These are phyloP conservation scores for Geotrichum macrosporum DNA, from an alignment of 1,139 yeast genomes.

Conservation along the genomic window DNA sequence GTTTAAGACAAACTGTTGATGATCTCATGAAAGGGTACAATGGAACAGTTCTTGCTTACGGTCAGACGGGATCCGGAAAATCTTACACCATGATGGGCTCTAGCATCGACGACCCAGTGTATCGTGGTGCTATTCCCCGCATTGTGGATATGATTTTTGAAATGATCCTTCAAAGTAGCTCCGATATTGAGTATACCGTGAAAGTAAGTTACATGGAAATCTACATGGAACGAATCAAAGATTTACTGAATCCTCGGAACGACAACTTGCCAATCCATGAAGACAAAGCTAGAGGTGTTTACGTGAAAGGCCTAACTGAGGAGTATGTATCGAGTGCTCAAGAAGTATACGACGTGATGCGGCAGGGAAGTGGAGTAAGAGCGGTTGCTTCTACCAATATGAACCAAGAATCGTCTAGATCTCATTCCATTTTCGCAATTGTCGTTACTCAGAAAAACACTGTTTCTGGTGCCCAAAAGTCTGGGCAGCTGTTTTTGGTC, in stretches of 20 bases:
- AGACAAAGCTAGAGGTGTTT: slow-evolving; percentile 60
- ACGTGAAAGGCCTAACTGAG: slow-evolving; percentile 64
- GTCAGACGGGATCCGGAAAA: slow-evolving; percentile 87
- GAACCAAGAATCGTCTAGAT: slow-evolving; percentile 74
- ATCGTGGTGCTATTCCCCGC: slow-evolving; percentile 67
- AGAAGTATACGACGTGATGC: slow-evolving; percentile 56
- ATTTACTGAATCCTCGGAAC: slow-evolving; percentile 45
- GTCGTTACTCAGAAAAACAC: slow-evolving; percentile 56
- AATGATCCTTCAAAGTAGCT: slow-evolving; percentile 48
- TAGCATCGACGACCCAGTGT: slow-evolving; percentile 37
- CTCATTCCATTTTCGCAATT: slow-evolving; percentile 76
- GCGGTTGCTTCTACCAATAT: slow-evolving; percentile 62
- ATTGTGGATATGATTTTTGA: slow-evolving; percentile 63
- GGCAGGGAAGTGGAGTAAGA: slow-evolving; percentile 53
- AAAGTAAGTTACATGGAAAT: slow-evolving; percentile 77
- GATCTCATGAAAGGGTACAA: slow-evolving; percentile 76
- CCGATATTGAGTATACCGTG: slow-evolving; percentile 60
- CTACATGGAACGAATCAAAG: slow-evolving; percentile 71
- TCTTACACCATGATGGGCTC: slow-evolving; percentile 82
- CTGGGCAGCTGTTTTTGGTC: slow-evolving; percentile 68
- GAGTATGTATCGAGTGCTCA: slow-evolving; percentile 54
- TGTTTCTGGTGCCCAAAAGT: slow-evolving; percentile 53
- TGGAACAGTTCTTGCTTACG: slow-evolving; percentile 82
- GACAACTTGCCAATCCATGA: slow-evolving; percentile 57
- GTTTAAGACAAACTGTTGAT: slow-evolving; percentile 56